Percentiles rank a stretch among this genome's conserved stretches.
Evolutionary conservation across 2,329 filamentous ascomycete genomes (phyloP).

Genomic region (Nemania serpens): DNA sequence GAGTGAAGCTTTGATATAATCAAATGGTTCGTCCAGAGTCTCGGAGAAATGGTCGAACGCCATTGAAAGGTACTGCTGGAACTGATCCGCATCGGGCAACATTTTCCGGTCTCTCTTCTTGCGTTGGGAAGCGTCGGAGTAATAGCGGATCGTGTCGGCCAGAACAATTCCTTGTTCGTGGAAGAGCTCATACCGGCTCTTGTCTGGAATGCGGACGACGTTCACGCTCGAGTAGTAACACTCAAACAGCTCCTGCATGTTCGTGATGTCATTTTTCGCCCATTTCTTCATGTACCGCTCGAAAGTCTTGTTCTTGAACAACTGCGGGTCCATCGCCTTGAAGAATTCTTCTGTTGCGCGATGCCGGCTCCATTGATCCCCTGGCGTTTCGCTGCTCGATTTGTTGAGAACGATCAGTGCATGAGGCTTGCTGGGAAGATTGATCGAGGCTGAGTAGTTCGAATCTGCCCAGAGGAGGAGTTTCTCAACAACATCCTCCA

Average conservation of each 20-base stretch:
- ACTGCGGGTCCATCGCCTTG: slow-evolving; percentile 1
- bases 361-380: neutral
- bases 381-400: neutral
- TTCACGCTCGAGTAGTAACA: neutral
- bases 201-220: slow-evolving; percentile 4
- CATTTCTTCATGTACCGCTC: neutral
- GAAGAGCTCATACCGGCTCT: neutral
- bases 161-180: neutral
- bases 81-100: neutral
- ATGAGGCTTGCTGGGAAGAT: slow-evolving; percentile 7
- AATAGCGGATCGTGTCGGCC: neutral
- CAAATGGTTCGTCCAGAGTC: slow-evolving; percentile 5
- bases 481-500: slow-evolving; percentile 7
- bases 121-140: neutral
- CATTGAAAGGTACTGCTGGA: neutral
- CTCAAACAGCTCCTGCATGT: slow-evolving; percentile 2
- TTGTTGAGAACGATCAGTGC: slow-evolving; percentile 7
- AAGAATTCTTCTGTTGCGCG: slow-evolving; percentile 2
- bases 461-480: neutral
- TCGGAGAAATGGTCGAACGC: slow-evolving; percentile 9
- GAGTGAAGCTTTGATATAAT: slow-evolving; percentile 6
- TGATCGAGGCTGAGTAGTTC: neutral
- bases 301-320: slow-evolving; percentile 2
- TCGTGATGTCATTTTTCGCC: neutral
- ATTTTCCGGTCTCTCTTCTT: neutral